Conservation (phyloP, 139 green algal genomes). For the Chlamydomonas sphaeroides region DNA sequence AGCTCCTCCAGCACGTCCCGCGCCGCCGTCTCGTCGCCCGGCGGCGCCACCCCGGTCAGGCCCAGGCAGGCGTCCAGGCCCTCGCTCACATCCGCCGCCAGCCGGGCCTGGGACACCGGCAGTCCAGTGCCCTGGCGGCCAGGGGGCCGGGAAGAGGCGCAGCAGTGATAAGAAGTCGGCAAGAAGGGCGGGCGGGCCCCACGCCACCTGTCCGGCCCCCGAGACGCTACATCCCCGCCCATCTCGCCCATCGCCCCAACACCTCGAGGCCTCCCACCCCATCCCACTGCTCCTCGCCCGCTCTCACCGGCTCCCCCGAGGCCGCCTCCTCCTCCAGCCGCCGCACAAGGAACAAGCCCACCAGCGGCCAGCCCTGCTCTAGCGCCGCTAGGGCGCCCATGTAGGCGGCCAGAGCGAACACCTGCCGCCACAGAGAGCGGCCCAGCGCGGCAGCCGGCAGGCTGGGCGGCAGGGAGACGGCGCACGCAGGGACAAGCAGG, state of each 20-base stretch:
- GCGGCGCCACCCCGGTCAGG: not conserved
- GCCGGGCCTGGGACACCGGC: constrained; percentile 5
- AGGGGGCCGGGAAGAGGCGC: too few species aligned
- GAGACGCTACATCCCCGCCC: too few species aligned
- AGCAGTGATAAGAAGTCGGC: not conserved
- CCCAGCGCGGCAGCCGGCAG: not conserved
- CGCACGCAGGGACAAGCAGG: not conserved
- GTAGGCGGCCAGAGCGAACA: not conserved
- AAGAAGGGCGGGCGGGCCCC: too few species aligned
- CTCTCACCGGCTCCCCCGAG: not conserved
- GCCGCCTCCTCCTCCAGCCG: constrained; percentile 5
- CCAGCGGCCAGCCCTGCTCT: constrained; percentile 8
- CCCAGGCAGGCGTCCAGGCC: constrained; percentile 17
- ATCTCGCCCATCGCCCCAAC: not conserved
- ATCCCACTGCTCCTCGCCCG: too few species aligned
- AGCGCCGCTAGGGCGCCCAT: constrained; percentile 16
- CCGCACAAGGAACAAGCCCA: constrained; percentile 23
- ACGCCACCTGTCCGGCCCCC: not conserved
- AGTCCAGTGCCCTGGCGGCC: not conserved
- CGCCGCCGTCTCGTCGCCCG: not conserved
- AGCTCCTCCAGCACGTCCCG: constrained; percentile 15
- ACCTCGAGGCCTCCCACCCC: not conserved
- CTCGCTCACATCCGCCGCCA: constrained; percentile 22
- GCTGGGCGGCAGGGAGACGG: not conserved
- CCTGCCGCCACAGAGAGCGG: not conserved